Percentiles rank a stretch among this genome's conserved stretches.
Evolutionary conservation across 176 grass and related monocot genomes (phyloP).

Genomic region (Areca catechu): DNA sequence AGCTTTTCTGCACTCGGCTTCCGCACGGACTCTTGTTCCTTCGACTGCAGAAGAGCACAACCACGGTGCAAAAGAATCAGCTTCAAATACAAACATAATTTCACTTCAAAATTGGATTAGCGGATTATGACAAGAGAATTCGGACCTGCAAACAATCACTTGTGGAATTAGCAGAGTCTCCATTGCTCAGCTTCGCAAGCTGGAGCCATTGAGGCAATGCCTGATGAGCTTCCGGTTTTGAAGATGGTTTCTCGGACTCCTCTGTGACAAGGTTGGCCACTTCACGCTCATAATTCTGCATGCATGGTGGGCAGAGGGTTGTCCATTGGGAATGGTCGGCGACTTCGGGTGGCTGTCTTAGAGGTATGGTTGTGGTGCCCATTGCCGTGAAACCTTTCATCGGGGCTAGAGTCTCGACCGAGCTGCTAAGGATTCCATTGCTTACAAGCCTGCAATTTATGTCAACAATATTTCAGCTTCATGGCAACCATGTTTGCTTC

Average conservation of each 20-base stretch:
- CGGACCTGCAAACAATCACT: conserved; percentile 16
- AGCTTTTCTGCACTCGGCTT: conserved; percentile 6
- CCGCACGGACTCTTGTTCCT: neutral
- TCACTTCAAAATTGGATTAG: neutral
- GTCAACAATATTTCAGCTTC: neutral
- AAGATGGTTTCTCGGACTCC: conserved; percentile 21
- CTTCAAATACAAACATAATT: too few relatives aligned
- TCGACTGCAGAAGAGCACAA: neutral
- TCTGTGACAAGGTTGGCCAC: conserved; percentile 37
- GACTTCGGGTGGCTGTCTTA: conserved; percentile 1
- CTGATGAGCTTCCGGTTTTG: neutral
- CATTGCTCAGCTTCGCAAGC: neutral
- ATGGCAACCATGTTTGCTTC: too few relatives aligned
- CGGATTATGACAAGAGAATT: neutral
- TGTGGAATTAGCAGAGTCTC: neutral
- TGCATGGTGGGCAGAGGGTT: conserved; percentile 60
- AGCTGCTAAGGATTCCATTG: conserved; percentile 35
- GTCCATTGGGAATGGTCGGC: neutral
- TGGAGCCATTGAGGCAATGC: conserved; percentile 1
- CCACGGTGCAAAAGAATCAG: neutral
- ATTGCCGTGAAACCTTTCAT: conserved; percentile 5
- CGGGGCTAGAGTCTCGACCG: conserved; percentile 32
- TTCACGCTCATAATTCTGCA: conserved; percentile 45
- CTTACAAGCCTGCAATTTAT: conserved; percentile 36
- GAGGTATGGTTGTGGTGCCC: conserved; percentile 10